phyloP scores from a whole-genome alignment of 495 filamentous ascomycete species.

The Talaromyces ruber region DNA sequence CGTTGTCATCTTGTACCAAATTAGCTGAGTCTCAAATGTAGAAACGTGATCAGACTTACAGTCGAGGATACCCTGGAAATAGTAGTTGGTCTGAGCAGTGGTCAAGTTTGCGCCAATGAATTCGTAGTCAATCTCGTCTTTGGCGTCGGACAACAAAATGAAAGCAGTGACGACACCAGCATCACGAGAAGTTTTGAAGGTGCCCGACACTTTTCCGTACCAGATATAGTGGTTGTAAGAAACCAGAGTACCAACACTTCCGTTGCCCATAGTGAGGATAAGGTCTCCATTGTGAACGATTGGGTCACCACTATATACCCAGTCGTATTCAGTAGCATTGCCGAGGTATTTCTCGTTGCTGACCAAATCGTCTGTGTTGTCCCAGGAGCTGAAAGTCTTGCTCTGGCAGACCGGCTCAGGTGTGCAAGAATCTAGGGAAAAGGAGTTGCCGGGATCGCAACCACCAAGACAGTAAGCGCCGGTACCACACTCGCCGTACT shows the following conservation, averaged over 20 bases:
- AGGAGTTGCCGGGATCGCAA: constrained; percentile 80
- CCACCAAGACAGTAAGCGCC: constrained; percentile 95
- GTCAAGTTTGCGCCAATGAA: constrained; percentile 76
- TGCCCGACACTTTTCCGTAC: constrained; percentile 89
- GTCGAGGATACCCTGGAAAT: constrained; percentile 87
- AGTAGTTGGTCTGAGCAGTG: constrained; percentile 86
- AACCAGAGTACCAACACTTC: constrained; percentile 75
- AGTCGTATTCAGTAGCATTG: constrained; percentile 67
- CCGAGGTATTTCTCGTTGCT: constrained; percentile 78
- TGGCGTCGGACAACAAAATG: constrained; percentile 87
- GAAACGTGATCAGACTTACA: constrained; percentile 49
- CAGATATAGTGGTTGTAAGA: constrained; percentile 87
- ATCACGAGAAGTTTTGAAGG: constrained; percentile 77
- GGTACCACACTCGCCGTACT: constrained; percentile 88
- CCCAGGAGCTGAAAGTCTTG: constrained; percentile 60
- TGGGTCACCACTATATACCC: constrained; percentile 77
- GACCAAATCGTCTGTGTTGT: constrained; percentile 56
- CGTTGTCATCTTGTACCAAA: constrained; percentile 54
- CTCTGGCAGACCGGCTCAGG: constrained; percentile 73
- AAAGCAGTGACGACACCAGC: constrained; percentile 90
- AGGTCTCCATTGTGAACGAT: constrained; percentile 49
- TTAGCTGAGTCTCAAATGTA: neutral
- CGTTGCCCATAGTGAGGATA: constrained; percentile 81
- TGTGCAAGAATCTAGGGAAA: constrained; percentile 75
- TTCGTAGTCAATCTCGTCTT: constrained; percentile 98